Evolutionary conservation across 768 basidiomycete species (phyloP), one percentile per base, ranked within the genome.

Genomic region (Clitopilus passeckerianus): DNA sequence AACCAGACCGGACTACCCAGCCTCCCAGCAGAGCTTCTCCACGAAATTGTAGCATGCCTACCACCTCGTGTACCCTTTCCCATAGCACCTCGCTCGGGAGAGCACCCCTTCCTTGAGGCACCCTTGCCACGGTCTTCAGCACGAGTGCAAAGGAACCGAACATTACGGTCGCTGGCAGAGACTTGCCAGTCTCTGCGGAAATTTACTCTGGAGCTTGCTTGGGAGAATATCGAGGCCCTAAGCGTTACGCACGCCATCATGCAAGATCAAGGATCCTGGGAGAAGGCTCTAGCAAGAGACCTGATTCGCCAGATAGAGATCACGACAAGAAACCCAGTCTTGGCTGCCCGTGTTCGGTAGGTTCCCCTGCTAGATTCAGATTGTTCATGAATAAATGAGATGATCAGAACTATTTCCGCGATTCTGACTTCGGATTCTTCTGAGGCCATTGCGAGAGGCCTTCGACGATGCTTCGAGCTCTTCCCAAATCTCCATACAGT

Each of bases 301-400:
- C 37, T 66, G 1, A 20, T 63, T 10, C 54, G 60, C 14, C 65
- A 66, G 34, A 50, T 66, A 20, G 63, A 64, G 34, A 27, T 66
- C 30, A 61, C 63, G 10, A 66, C 65, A 24, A 57, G 60, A 10
- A 53, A 64, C 7, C 54, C 63, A 30, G 34, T 16, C 10, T 56
- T 64, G 23, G 61, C 63, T 6, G 9, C 41, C 18, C 57, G 55
- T 34, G 65, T 66, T 22, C 55, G 54, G 65, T 66, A 8, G 5
- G 37, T 15, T 41, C 3, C 12, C n/a, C n/a, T 12, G 5, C 3
- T 12, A 15, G 14, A 15, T 41, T 5, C 12, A 5, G 10, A 3
- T 41, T n/a, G 12, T 4, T 41, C 5, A 12, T 5, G 3, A 4
- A 41, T 41, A 2, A 12, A 41, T 5, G 37, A 41, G 37, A 41